phyloP scores from a whole-genome alignment of 495 filamentous ascomycete species.

The Neurospora sp. region DNA sequence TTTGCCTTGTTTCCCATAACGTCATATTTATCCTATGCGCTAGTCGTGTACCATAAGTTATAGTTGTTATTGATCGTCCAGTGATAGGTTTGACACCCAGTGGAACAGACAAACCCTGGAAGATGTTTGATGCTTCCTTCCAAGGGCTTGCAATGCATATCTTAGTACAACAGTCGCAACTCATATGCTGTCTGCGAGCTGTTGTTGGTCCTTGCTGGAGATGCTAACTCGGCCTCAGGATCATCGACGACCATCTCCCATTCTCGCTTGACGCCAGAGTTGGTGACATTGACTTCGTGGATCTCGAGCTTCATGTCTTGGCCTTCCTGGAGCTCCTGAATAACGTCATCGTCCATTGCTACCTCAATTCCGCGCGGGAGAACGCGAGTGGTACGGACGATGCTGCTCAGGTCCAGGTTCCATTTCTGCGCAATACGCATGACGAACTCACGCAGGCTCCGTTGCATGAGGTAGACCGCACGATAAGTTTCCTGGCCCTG shows the following conservation, averaged over 20 bases:
- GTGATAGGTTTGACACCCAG: not conserved
- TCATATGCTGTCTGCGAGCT: conserved; percentile 27
- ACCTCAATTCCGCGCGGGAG: conserved; percentile 67
- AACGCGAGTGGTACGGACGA: conserved; percentile 61
- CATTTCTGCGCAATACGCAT: conserved; percentile 64
- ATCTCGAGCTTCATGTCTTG: conserved; percentile 70
- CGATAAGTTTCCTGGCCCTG: conserved; percentile 60
- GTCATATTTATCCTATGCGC: not conserved
- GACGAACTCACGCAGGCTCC: conserved; percentile 63
- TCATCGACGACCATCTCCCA: conserved; percentile 44
- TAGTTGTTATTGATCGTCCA: not conserved
- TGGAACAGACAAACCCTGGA: not conserved
- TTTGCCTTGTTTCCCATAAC: not conserved
- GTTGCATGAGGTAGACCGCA: conserved; percentile 75
- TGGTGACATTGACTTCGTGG: conserved; percentile 21
- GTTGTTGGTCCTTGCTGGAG: conserved; percentile 20
- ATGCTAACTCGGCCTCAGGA: conserved; percentile 28
- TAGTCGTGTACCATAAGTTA: not conserved
- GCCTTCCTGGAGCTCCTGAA: conserved; percentile 77
- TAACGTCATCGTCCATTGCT: conserved; percentile 82
- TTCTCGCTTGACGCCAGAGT: conserved; percentile 32
- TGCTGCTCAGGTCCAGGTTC: conserved; percentile 58
- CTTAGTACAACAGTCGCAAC: conserved; percentile 39
- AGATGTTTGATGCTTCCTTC: not conserved
- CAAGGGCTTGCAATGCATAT: not conserved